Evolutionary conservation across 2,329 filamentous ascomycete species (phyloP).

Genomic region (Xylariaceae sp.): DNA sequence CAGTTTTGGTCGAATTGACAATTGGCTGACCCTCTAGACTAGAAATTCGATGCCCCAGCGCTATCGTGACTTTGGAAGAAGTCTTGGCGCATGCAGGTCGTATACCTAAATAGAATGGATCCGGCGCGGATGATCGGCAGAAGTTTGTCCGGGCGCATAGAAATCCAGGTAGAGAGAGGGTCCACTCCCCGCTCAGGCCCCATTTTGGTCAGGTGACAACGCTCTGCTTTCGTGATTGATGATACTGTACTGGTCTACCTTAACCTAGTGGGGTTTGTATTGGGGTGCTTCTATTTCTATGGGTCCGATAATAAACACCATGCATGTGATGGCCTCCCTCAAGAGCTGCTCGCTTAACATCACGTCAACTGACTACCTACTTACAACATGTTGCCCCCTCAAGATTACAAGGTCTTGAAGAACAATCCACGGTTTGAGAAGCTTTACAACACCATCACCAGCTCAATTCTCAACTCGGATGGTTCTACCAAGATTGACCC

Average conservation of each 20-base stretch:
- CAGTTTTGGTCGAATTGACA: not conserved
- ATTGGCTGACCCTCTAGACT: not conserved
- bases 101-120: not conserved
- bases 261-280: conserved; percentile 1
- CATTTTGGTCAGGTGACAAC: conserved; percentile 13
- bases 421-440: conserved; percentile 67
- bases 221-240: conserved; percentile 17
- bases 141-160: conserved; percentile 17
- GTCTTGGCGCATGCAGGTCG: conserved; percentile 1
- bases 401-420: conserved; percentile 61
- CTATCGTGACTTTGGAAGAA: no score
- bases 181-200: no score
- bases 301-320: no score
- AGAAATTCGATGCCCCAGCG: not conserved
- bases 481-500: conserved; percentile 62
- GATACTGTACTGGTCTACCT: no score
- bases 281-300: not conserved
- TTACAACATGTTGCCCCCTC: conserved; percentile 60
- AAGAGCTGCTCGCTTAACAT: not conserved
- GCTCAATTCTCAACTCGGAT: conserved; percentile 61
- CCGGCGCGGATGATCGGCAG: not conserved
- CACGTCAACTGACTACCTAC: not conserved
- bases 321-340: no score
- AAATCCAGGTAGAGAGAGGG: no score
- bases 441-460: conserved; percentile 62